phyloP scores from a whole-genome alignment of 202 grass and related monocot genomes.

The Dendrocalamus latiflorus region DNA sequence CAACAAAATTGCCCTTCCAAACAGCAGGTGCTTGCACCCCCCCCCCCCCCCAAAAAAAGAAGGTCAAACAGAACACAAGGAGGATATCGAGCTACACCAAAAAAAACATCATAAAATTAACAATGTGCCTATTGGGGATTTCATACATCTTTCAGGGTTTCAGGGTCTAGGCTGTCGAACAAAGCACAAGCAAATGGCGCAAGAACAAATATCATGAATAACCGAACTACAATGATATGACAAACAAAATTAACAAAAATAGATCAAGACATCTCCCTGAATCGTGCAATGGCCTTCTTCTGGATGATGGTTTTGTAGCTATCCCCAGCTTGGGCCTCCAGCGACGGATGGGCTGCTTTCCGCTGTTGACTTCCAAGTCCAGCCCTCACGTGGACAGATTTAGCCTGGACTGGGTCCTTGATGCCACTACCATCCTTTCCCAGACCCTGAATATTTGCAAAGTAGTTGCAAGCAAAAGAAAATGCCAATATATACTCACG shows the following conservation, averaged over 20 bases:
- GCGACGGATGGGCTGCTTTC: constrained; percentile 49
- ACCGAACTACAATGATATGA: background rate
- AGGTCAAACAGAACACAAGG: background rate
- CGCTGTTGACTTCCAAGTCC: constrained; percentile 79
- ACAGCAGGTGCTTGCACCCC: too few relatives aligned
- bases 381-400: constrained; percentile 65
- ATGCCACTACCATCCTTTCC: constrained; percentile 92
- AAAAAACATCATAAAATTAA: background rate
- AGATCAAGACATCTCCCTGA: constrained; percentile 71
- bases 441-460: constrained; percentile 67
- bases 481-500: constrained; percentile 39
- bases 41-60: too few relatives aligned
- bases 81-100: background rate
- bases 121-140: background rate
- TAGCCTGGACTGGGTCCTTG: constrained; percentile 89
- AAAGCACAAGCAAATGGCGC: background rate
- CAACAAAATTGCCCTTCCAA: background rate
- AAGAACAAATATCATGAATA: background rate
- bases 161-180: background rate
- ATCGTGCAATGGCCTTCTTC: constrained; percentile 97
- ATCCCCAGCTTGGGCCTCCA: constrained; percentile 83
- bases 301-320: constrained; percentile 96
- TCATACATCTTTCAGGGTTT: background rate
- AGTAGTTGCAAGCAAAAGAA: constrained; percentile 44
- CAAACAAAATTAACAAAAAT: background rate